A percentile compares a stretch with the other conserved stretches of the same genome.
phyloP scores from a whole-genome alignment of 2,329 filamentous ascomycete genomes.

The Blastomyces emzantsi region DNA sequence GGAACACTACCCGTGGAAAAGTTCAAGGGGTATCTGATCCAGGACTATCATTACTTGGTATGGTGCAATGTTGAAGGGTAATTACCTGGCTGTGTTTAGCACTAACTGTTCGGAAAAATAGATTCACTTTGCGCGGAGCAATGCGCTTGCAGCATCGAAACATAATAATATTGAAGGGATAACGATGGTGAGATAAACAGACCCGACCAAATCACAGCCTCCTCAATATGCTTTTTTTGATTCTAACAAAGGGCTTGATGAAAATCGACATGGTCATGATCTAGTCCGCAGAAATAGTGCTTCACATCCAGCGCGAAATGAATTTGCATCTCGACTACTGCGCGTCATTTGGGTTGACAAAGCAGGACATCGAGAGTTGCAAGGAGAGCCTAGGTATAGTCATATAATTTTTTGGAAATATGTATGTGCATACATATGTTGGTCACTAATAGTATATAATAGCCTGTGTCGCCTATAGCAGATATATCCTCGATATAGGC shows the following conservation, averaged over 20 bases:
- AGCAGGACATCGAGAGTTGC: conserved; percentile 60
- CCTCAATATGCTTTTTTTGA: neutral
- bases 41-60: conserved; percentile 87
- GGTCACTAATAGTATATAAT: neutral
- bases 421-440: neutral
- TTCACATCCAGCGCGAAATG: conserved; percentile 71
- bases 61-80: conserved; percentile 16
- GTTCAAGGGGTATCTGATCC: conserved; percentile 82
- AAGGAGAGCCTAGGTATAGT: conserved; percentile 62
- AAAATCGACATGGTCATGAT: neutral
- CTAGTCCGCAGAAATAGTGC: conserved; percentile 59
- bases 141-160: conserved; percentile 79
- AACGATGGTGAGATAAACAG: conserved; percentile 46
- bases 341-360: conserved; percentile 65
- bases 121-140: conserved; percentile 81
- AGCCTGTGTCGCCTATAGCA: conserved; percentile 74
- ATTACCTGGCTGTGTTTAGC: conserved; percentile 5
- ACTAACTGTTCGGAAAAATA: conserved; percentile 26
- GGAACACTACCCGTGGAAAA: conserved; percentile 64
- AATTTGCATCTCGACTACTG: conserved; percentile 76
- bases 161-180: conserved; percentile 65
- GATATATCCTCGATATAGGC: conserved; percentile 82
- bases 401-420: neutral
- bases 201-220: conserved; percentile 5
- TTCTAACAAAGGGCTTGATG: neutral